Evolutionary conservation across 148 eudicot genomes (phyloP).

Genomic region (Rhododendron kiyosumense): DNA sequence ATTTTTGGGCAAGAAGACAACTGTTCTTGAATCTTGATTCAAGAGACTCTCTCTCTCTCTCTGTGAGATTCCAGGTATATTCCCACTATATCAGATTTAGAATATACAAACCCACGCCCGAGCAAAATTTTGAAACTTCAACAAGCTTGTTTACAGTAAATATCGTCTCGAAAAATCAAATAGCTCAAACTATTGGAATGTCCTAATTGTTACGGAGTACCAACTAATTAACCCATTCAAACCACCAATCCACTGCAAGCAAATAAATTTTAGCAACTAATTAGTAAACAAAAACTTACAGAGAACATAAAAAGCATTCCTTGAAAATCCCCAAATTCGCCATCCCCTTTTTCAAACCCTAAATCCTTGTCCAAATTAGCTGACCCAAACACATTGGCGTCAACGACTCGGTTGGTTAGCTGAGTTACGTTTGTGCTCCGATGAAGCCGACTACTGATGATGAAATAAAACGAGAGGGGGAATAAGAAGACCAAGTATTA

Average conservation of each 20-base stretch:
- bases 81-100: too few relatives aligned
- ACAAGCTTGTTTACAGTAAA: not conserved
- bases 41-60: too few relatives aligned
- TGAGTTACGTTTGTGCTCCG: constrained; percentile 40
- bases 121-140: not conserved
- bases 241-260: not conserved
- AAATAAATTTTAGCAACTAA: not conserved
- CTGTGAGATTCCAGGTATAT: too few relatives aligned
- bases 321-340: constrained; percentile 64
- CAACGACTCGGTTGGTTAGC: constrained; percentile 60
- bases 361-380: constrained; percentile 29
- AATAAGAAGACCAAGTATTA: constrained; percentile 28
- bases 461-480: too few relatives aligned
- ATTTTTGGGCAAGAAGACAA: too few relatives aligned
- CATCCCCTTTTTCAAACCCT: constrained; percentile 24
- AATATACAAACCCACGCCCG: too few relatives aligned
- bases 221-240: not conserved
- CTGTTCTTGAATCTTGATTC: too few relatives aligned
- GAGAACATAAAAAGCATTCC: constrained; percentile 87
- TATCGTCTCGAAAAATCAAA: not conserved
- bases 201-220: not conserved
- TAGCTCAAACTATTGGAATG: not conserved
- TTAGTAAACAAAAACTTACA: constrained; percentile 31
- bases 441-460: constrained; percentile 59
- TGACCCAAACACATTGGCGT: constrained; percentile 65